Percentiles rank a stretch among this genome's conserved stretches.
phyloP scores from a whole-genome alignment of 768 basidiomycete species.

The Exidia glandulosa region DNA sequence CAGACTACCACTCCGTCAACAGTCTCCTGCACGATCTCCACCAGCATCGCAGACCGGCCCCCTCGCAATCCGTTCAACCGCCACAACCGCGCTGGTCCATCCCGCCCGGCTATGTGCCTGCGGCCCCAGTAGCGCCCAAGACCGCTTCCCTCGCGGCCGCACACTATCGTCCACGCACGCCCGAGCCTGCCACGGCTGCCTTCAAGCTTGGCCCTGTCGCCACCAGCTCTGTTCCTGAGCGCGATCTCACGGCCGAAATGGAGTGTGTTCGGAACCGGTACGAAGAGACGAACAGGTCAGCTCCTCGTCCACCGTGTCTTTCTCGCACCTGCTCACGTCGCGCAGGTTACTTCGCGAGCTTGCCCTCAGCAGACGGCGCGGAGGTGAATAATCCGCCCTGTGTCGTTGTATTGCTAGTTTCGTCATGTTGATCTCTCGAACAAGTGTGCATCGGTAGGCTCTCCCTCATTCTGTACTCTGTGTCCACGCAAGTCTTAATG shows the following conservation, averaged over 20 bases:
- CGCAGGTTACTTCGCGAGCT: too few relatives aligned
- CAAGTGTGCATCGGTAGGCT: too few relatives aligned
- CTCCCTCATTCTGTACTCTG: too few relatives aligned
- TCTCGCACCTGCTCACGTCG: too few relatives aligned
- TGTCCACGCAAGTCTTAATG: too few relatives aligned
- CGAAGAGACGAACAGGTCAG: constrained; percentile 54
- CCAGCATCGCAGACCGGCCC: constrained; percentile 35
- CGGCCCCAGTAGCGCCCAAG: background rate
- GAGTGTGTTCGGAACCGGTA: constrained; percentile 46
- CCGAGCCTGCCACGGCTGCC: background rate
- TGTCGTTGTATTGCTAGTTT: too few relatives aligned
- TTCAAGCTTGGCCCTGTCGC: background rate
- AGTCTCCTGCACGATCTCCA: constrained; percentile 60
- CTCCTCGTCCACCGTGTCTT: background rate
- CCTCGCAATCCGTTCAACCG: background rate
- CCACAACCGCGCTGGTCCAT: background rate
- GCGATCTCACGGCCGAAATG: constrained; percentile 26
- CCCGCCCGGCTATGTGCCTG: background rate
- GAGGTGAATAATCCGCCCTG: too few relatives aligned
- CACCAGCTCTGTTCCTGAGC: background rate
- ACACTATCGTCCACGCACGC: background rate
- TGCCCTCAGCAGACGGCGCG: too few relatives aligned
- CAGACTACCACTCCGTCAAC: constrained; percentile 51
- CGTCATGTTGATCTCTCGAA: too few relatives aligned
- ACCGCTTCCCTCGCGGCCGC: background rate